Percentiles rank a stretch among this genome's conserved stretches.
These are phyloP conservation scores for Mucor irregularis DNA, from an alignment of 371 early-diverging fungal genomes.

Conservation along the genomic window DNA sequence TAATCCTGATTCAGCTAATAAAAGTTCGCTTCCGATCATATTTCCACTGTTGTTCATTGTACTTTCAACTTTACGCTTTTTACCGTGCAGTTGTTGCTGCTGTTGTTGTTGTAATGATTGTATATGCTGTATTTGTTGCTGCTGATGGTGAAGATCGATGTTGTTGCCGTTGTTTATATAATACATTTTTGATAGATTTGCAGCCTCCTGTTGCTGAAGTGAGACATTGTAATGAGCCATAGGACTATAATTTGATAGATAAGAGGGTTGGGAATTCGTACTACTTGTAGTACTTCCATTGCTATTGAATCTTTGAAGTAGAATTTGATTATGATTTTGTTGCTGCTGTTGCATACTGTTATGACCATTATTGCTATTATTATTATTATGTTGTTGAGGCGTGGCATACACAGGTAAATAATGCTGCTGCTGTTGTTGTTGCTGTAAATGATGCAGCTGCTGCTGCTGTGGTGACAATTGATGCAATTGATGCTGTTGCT, in stretches of 20 bases:
- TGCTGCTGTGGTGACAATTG: too few relatives aligned
- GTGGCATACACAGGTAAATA: slow-evolving; percentile 6
- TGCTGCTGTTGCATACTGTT: not conserved
- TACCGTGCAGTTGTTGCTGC: not conserved
- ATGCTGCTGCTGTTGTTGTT: slow-evolving; percentile 5
- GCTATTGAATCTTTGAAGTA: slow-evolving; percentile 23
- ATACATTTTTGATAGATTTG: slow-evolving; percentile 3
- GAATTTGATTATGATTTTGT: slow-evolving; percentile 6
- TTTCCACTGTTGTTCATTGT: too few relatives aligned
- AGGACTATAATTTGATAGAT: slow-evolving; percentile 9
- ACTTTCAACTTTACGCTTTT: not conserved
- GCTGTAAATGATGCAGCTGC: slow-evolving; percentile 4
- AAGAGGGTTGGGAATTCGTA: slow-evolving; percentile 17
- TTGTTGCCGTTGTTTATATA: slow-evolving; percentile 1
- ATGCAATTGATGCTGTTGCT: not conserved
- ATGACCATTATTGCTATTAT: too few relatives aligned
- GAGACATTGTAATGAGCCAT: slow-evolving; percentile 8
- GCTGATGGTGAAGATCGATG: too few relatives aligned
- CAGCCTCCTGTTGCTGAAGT: not conserved
- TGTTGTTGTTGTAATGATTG: not conserved
- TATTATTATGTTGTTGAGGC: too few relatives aligned
- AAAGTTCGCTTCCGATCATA: too few relatives aligned
- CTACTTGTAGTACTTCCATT: slow-evolving; percentile 14
- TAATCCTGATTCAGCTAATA: too few relatives aligned
- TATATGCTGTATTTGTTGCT: slow-evolving; percentile 6